Evolutionary conservation across 805 yeast genomes (phyloP).

Genomic region (Candida hungchunana): DNA sequence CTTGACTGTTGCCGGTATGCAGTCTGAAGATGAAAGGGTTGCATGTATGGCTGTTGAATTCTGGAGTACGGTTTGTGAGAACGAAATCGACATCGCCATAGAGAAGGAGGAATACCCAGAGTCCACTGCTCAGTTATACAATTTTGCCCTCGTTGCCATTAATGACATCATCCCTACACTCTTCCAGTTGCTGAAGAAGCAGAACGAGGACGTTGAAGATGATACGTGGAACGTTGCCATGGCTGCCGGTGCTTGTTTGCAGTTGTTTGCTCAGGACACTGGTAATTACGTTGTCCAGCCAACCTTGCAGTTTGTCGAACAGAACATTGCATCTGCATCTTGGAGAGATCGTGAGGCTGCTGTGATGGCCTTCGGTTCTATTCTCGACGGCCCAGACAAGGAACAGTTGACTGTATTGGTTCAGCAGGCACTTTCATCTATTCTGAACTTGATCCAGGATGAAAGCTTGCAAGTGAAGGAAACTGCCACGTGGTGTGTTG

Average conservation of each 20-base stretch:
- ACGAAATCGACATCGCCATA: constrained; percentile 75
- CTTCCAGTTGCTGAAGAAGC: constrained; percentile 73
- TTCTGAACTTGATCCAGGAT: constrained; percentile 70
- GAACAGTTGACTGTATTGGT: constrained; percentile 63
- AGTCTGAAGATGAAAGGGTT: constrained; percentile 73
- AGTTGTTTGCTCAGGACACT: constrained; percentile 86
- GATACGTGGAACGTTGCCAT: constrained; percentile 97
- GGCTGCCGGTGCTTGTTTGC: constrained; percentile 98
- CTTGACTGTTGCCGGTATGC: constrained; percentile 89
- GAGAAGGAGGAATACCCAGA: constrained; percentile 61
- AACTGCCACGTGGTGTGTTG: constrained; percentile 98
- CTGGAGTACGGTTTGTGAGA: constrained; percentile 99
- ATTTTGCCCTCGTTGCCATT: constrained; percentile 83
- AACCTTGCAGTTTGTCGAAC: constrained; percentile 77
- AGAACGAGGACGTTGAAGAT: constrained; percentile 89
- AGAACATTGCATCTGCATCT: constrained; percentile 50
- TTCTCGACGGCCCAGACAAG: constrained; percentile 88
- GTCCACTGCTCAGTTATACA: constrained; percentile 51
- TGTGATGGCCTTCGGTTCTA: constrained; percentile 98
- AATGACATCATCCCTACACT: constrained; percentile 85
- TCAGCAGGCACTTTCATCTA: constrained; percentile 78
- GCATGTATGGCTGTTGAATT: constrained; percentile 98
- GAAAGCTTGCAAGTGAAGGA: constrained; percentile 82
- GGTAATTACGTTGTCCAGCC: constrained; percentile 84
- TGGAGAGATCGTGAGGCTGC: constrained; percentile 97